Base-by-base conservation (phyloP, 345 rosid genomes). In the Reutealis trisperma region DNA sequence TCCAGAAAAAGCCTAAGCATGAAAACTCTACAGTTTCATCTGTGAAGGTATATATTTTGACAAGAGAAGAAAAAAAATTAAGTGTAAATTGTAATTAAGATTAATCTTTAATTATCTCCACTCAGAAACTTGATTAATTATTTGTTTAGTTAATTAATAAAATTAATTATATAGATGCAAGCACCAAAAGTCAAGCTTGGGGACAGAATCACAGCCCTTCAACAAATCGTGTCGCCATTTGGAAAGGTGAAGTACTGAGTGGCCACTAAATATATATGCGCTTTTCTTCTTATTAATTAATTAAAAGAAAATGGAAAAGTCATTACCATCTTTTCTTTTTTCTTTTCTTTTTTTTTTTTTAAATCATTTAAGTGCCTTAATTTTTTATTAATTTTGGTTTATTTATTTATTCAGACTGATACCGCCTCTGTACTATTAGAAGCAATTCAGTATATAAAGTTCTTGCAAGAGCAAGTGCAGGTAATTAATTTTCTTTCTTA, bases 181-280 rank as follows among this genome's bases (percentile, higher is more conserved):
- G 86, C 83, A 83, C 91, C 98, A 66, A 94, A 92, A 92, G 91
- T 88, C 70, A 94, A 94, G 87, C 86, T 92, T 63, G 91, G 89
- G 45, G 97, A 94, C 77, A 92, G 83, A 85, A 89, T 94, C 86
- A 91, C 96, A 11, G 88, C 92, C 84, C 93, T 94, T 77, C 98
- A 94, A 79, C 98, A 94, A 85, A 94, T 94, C 79, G 98, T 94
- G 83, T 90, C 98, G 69, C 98, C 98, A n/a, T 94, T 90, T 79
- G 98, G 98, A 80, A 92, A 90, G 98, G 98, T 93, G 73, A 63
- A 37, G 41, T 4, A 27, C 72, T 62, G 11, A 79, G 61, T 49
- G 58, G 51, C 30, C 79, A 32, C 68, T 51, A 69, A 19, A 19
- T 71, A 67, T 59, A 19, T 71, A 67, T 59, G 70, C 16, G 58